These are phyloP conservation scores for Eremochloa ophiuroides DNA, from an alignment of 176 grass and related monocot species.

Conservation along the genomic window DNA sequence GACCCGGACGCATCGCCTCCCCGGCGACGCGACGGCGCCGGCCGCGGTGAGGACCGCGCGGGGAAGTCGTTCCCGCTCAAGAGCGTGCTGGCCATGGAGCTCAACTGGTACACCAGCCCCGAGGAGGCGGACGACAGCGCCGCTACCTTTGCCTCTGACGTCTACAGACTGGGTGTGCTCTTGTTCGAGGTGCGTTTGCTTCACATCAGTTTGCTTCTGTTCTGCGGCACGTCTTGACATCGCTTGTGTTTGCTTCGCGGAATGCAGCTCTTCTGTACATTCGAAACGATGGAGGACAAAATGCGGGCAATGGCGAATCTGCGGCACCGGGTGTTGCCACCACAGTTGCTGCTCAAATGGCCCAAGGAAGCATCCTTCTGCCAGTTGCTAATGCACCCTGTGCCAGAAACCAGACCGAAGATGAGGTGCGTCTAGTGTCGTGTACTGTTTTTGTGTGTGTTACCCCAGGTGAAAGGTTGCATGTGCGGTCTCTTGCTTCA, in stretches of 20 bases:
- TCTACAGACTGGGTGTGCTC: slow-evolving; percentile 89
- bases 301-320: slow-evolving; percentile 80
- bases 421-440: slow-evolving; percentile 41
- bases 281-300: slow-evolving; percentile 81
- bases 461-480: not conserved
- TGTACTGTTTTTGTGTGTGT: not conserved
- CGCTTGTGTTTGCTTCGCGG: not conserved
- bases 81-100: slow-evolving; percentile 74
- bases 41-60: slow-evolving; percentile 15
- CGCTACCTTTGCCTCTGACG: slow-evolving; percentile 81
- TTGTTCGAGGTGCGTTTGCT: slow-evolving; percentile 70
- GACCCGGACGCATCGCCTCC: slow-evolving; percentile 9
- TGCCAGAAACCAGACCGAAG: slow-evolving; percentile 73
- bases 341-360: slow-evolving; percentile 83
- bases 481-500: not conserved
- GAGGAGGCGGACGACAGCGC: slow-evolving; percentile 57
- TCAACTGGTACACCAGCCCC: slow-evolving; percentile 89
- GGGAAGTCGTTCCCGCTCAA: slow-evolving; percentile 75
- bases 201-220: not conserved
- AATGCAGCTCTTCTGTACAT: slow-evolving; percentile 76
- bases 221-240: not conserved
- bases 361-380: slow-evolving; percentile 94
- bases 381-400: slow-evolving; percentile 91
- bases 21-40: not conserved
- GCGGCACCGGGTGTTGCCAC: slow-evolving; percentile 72